A percentile compares a stretch with the other conserved stretches of the same genome.
phyloP scores from a whole-genome alignment of 345 rosid genomes.

The Gossypium turneri region DNA sequence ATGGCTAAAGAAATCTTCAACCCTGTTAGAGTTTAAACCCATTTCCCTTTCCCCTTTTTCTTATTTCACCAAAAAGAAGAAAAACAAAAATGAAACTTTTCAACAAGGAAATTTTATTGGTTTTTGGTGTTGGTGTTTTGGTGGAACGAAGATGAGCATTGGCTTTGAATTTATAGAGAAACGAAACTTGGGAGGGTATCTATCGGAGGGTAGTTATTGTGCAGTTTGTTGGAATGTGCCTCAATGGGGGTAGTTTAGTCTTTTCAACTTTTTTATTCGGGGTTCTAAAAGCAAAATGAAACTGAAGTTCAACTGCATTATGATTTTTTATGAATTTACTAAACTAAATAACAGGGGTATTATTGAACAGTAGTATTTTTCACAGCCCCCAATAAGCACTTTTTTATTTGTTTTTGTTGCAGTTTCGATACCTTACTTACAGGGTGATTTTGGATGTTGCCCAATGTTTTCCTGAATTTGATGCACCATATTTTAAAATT shows the following conservation, averaged over 20 bases:
- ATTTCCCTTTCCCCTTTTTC: slow-evolving; percentile 13
- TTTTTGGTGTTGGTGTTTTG: not conserved
- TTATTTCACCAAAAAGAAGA: not conserved
- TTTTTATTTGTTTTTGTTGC: no score
- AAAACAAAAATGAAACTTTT: not conserved
- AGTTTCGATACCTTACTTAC: no score
- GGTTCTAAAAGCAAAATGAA: not conserved
- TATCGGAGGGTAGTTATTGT: slow-evolving; percentile 18
- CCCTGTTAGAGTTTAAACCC: slow-evolving; percentile 46
- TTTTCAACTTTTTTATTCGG: not conserved
- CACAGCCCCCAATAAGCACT: no score
- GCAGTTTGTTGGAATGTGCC: not conserved
- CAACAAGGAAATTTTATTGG: no score
- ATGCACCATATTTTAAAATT: no score
- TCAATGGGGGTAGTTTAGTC: not conserved
- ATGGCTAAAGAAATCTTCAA: slow-evolving; percentile 40
- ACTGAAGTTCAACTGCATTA: not conserved
- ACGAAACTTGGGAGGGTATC: not conserved
- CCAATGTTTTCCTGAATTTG: no score
- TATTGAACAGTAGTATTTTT: no score
- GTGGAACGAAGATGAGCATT: slow-evolving; percentile 5
- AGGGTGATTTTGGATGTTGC: no score
- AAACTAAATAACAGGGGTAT: not conserved
- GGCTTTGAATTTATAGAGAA: slow-evolving; percentile 30
- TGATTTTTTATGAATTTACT: not conserved